Base-by-base conservation (phyloP, 805 yeast species). In the Yarrowia sp. region DNA sequence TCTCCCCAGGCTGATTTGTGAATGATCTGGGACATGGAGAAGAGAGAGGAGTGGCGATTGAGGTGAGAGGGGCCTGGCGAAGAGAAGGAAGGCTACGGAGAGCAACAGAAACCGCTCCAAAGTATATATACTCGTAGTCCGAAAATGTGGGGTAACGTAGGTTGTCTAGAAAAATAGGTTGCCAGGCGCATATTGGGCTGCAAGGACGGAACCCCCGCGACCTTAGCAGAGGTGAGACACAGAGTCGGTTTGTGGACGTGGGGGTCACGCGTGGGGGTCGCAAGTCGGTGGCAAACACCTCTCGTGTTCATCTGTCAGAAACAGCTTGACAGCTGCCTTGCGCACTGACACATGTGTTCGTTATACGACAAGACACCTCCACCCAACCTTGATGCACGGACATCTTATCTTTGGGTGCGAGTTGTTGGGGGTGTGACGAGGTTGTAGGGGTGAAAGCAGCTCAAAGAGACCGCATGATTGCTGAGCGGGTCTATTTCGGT, bases 11-110 rank as follows among this genome's bases (percentile, higher is more conserved):
- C 29, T 0, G 58, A 31, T 21, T 49, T 49, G 58, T 49, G 58
- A n/a, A 49, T 33, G 58, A 49, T 31, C 33, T 49, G 41, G 21
- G 31, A 2, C 58, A 49, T 49, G 10, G 16, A n/a, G n/a, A n/a
- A n/a, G n/a, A n/a, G n/a, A n/a, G n/a, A n/a, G n/a, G n/a, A n/a
- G n/a, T n/a, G n/a, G n/a, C n/a, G n/a, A n/a, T n/a, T n/a, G n/a
- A n/a, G n/a, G n/a, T n/a, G n/a, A n/a, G n/a, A n/a, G n/a, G n/a
- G n/a, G n/a, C n/a, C n/a, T n/a, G n/a, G n/a, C n/a, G n/a, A n/a
- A n/a, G n/a, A n/a, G n/a, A n/a, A n/a, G n/a, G n/a, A 19, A 19
- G 24, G 4, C 10, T n/a, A 6, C 13, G 10, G 44, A 21, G 41
- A 12, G n/a, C 22, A 19, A 5, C 4, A 10, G 22, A 22, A 36